Percentiles rank a stretch among this genome's conserved stretches.
Conservation (phyloP, 2,329 filamentous ascomycete species). For the Colletotrichum lini region DNA sequence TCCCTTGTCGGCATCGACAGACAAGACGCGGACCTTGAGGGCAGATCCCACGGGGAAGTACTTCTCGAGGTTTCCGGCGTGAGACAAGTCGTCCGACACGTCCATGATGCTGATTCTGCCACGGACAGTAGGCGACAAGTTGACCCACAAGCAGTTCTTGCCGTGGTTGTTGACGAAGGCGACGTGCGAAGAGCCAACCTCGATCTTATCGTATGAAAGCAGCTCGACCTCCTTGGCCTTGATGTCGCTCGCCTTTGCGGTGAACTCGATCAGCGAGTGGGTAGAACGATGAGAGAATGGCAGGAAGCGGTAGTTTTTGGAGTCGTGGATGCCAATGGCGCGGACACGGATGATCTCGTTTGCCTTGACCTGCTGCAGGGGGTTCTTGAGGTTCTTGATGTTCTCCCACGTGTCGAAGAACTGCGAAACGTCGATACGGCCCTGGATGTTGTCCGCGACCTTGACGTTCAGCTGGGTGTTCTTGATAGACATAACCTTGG, state of each 20-base stretch:
- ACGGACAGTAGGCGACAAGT: slow-evolving; percentile 87
- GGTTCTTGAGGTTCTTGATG: slow-evolving; percentile 85
- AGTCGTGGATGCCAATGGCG: slow-evolving; percentile 90
- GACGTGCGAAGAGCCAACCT: slow-evolving; percentile 79
- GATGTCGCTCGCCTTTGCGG: slow-evolving; percentile 80
- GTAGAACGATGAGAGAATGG: slow-evolving; percentile 89
- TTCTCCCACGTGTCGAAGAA: slow-evolving; percentile 91
- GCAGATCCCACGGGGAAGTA: slow-evolving; percentile 95
- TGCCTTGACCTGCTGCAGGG: slow-evolving; percentile 80
- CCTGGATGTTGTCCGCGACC: slow-evolving; percentile 88
- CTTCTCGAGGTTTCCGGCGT: slow-evolving; percentile 80
- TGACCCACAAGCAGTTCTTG: slow-evolving; percentile 88
- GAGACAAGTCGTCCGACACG: slow-evolving; percentile 87
- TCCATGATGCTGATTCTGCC: slow-evolving; percentile 88
- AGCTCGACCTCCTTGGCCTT: slow-evolving; percentile 61
- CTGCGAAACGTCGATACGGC: slow-evolving; percentile 94
- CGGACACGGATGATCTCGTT: slow-evolving; percentile 81
- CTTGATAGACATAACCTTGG: slow-evolving; percentile 86
- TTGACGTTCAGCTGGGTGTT: slow-evolving; percentile 93
- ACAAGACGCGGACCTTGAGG: slow-evolving; percentile 82
- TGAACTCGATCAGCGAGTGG: slow-evolving; percentile 89
- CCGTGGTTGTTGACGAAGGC: slow-evolving; percentile 94
- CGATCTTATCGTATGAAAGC: slow-evolving; percentile 80
- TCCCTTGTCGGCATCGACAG: slow-evolving; percentile 79
- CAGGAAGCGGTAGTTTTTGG: slow-evolving; percentile 90